Percentiles rank a stretch among this genome's conserved stretches.
These are phyloP conservation scores for Phalaenopsis equestris DNA, from an alignment of 106 monocot genomes.

Conservation along the genomic window DNA sequence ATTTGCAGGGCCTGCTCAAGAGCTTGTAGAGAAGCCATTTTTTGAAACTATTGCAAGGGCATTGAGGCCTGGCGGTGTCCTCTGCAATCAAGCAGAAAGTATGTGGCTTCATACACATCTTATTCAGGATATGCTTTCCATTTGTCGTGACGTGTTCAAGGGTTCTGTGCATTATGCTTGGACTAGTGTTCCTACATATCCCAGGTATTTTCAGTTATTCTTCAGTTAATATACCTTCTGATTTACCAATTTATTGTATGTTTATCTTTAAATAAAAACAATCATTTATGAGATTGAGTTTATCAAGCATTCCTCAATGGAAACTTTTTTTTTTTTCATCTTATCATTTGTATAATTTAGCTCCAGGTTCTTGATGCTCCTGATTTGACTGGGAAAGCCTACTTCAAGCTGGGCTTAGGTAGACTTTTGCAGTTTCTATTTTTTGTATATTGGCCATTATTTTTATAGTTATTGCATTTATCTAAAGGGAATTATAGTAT, in stretches of 20 bases:
- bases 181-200: conserved; percentile 98
- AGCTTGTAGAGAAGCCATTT: conserved; percentile 94
- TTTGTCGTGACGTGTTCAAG: conserved; percentile 71
- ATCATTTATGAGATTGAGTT: background rate
- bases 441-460: background rate
- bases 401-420: conserved; percentile 22
- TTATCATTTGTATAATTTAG: conserved; percentile 16
- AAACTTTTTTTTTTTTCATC: conserved; percentile 13
- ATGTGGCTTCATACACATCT: conserved; percentile 99
- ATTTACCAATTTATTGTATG: background rate
- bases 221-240: background rate
- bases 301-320: background rate
- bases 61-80: conserved; percentile 79
- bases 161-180: conserved; percentile 94
- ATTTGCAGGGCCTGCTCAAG: conserved; percentile 76
- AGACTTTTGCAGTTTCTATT: conserved; percentile 9
- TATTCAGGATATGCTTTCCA: conserved; percentile 87
- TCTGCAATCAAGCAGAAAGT: conserved; percentile 97
- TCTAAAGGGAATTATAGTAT: background rate
- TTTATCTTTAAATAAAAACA: background rate
- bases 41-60: conserved; percentile 76
- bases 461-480: background rate
- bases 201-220: conserved; percentile 50
- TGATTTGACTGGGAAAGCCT: conserved; percentile 14
- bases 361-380: conserved; percentile 19